Evolutionary conservation across 768 basidiomycete species (phyloP), one percentile per base, ranked within the genome.

Genomic region (Lepiota brunneoincarnata): DNA sequence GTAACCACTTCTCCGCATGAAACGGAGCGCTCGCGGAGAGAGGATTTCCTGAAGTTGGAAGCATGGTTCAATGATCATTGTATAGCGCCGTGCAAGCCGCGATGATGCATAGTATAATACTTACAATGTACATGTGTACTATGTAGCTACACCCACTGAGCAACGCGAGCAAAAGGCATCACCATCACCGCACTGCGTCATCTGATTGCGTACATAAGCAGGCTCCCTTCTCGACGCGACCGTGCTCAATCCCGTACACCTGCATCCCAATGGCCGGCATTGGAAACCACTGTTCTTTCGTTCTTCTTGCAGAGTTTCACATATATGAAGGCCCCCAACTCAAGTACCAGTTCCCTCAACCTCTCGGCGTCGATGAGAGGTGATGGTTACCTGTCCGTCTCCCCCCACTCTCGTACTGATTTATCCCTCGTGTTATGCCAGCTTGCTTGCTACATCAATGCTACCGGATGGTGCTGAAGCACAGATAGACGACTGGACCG

Each of bases 261-360:
- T n/a, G n/a, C n/a, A n/a, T 26, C 18, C 26, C 49, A 18, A 86
- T 87, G 85, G 67, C 79, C 47, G 77, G 75, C 71, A 77, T 80
- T 72, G 80, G 82, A 37, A 82, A 89, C 54, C 89, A 91, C 68
- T 91, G 89, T 61, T 91, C 93, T 17, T 98, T 95, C 72, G 89
- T 97, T 56, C 78, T 99, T 44, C 82, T 98, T 49, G 97, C 97
- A n/a, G 97, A 98, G 69, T 99, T 99, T 74, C 92, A 99, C 75
- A 98, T 99, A 59, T 87, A 93, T 65, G 84, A 89, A 54, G 97
- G 97, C 31, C 91, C 95, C 2, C 89, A 93, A 59, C 77, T 99
- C 58, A 89, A 92, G 38, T 95, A 97, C 69, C 93, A 98, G 71
- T 98, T 96, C 65, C 97, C 97, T 9, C 91, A 91, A 64, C 91